These are phyloP conservation scores for Penicillium sp. DNA, from an alignment of 2,329 filamentous ascomycete species.

Conservation along the genomic window DNA sequence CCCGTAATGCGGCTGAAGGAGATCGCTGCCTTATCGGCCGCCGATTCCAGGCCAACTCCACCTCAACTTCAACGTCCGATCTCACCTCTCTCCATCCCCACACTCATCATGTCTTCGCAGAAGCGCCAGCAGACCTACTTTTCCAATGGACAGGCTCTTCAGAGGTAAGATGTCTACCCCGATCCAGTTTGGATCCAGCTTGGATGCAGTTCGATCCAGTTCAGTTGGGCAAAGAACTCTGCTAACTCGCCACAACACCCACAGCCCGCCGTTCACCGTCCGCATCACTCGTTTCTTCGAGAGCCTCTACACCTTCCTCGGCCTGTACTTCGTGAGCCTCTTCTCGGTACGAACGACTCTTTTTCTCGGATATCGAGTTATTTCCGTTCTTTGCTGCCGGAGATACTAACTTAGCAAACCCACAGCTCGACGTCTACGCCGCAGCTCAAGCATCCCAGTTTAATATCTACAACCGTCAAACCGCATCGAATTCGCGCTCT, in stretches of 20 bases:
- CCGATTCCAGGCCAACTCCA: conserved; percentile 9
- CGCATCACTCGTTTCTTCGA: conserved; percentile 42
- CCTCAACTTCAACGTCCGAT: conserved; percentile 9
- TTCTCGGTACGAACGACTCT: conserved; percentile 40
- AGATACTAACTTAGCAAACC: conserved; percentile 12
- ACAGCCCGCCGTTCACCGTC: conserved; percentile 44
- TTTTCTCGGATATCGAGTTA: not conserved
- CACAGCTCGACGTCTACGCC: conserved; percentile 44
- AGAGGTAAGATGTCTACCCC: conserved; percentile 26
- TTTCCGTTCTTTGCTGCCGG: not conserved
- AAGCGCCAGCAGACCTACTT: conserved; percentile 33
- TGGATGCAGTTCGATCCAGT: not conserved
- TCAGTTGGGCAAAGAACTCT: not conserved
- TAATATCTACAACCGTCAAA: conserved; percentile 37
- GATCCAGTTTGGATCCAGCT: not conserved
- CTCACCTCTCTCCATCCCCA: not conserved
- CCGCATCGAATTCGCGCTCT: conserved; percentile 21
- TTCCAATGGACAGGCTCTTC: conserved; percentile 39
- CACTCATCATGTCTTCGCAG: conserved; percentile 31
- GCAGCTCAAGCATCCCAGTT: conserved; percentile 46
- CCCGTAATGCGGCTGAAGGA: not conserved
- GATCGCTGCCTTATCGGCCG: conserved; percentile 5
- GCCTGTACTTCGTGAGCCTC: conserved; percentile 47
- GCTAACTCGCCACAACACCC: conserved; percentile 2
- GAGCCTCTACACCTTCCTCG: conserved; percentile 45